Conservation (phyloP, 768 basidiomycete species). For the Leccinum rimulosum region DNA sequence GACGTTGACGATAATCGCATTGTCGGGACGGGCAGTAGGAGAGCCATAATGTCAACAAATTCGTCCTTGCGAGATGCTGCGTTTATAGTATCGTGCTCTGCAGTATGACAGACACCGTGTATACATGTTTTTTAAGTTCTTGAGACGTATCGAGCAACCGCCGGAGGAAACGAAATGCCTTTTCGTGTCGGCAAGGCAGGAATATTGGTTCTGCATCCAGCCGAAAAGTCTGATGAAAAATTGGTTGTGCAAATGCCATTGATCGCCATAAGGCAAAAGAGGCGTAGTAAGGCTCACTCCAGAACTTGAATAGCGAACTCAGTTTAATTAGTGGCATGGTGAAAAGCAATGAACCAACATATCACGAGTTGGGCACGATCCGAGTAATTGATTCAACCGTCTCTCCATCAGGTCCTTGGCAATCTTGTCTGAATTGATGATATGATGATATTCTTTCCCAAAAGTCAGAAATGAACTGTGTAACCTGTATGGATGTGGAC, state of each 20-base stretch:
- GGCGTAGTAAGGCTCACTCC: neutral
- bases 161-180: neutral
- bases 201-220: neutral
- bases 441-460: neutral
- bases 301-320: neutral
- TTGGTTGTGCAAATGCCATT: neutral
- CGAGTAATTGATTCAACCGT: neutral
- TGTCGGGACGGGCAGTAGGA: neutral
- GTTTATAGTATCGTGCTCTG: neutral
- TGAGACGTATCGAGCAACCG: neutral
- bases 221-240: neutral
- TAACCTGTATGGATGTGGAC: neutral
- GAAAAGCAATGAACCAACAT: too few species aligned
- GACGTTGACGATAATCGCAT: neutral
- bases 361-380: neutral
- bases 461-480: neutral
- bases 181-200: neutral
- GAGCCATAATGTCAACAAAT: neutral
- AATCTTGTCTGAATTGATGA: neutral
- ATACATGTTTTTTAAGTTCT: neutral
- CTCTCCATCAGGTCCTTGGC: neutral
- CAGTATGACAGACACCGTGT: neutral
- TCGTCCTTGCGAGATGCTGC: neutral
- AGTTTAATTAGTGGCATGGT: too few species aligned
- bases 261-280: neutral